A percentile compares a stretch with the other conserved stretches of the same genome.
These are phyloP conservation scores for Suillus placidus DNA, from an alignment of 768 basidiomycete genomes.

Conservation along the genomic window DNA sequence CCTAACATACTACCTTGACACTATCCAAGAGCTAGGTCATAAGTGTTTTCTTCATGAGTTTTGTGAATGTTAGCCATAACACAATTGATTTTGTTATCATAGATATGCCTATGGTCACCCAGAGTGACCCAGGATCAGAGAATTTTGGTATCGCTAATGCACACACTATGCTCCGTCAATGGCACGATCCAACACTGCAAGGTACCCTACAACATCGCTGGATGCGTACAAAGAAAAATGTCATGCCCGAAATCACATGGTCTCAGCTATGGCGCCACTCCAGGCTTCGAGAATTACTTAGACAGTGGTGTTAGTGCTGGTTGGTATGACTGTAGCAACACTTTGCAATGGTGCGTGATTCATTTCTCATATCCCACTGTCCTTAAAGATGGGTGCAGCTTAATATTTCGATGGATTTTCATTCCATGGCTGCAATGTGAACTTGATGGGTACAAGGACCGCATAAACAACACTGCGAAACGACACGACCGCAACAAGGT, in stretches of 20 bases:
- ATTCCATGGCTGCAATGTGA: constrained; percentile 13
- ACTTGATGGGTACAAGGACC: constrained; percentile 4
- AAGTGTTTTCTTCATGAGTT: constrained; percentile 10
- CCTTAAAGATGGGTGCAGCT: not conserved
- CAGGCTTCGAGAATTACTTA: constrained; percentile 19
- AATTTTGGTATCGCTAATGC: constrained; percentile 48
- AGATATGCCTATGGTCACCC: constrained; percentile 44
- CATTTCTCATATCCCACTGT: not conserved
- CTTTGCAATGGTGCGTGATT: constrained; percentile 24
- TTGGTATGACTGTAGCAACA: constrained; percentile 29
- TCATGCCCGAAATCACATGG: constrained; percentile 31
- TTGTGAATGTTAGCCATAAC: constrained; percentile 2
- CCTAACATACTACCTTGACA: constrained; percentile 21
- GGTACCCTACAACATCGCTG: constrained; percentile 45
- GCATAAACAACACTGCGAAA: constrained; percentile 11
- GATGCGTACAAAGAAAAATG: constrained; percentile 32
- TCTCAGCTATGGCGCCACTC: constrained; percentile 10
- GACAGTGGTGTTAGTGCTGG: constrained; percentile 32
- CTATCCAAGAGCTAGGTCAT: constrained; percentile 21
- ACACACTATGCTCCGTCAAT: constrained; percentile 42
- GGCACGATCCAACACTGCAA: constrained; percentile 39
- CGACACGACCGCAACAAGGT: not conserved
- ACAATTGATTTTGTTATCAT: not conserved
- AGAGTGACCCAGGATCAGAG: constrained; percentile 47
- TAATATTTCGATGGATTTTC: constrained; percentile 40